These are phyloP conservation scores for Podochytrium sp. DNA, from an alignment of 192 early-diverging fungal species.

Conservation along the genomic window DNA sequence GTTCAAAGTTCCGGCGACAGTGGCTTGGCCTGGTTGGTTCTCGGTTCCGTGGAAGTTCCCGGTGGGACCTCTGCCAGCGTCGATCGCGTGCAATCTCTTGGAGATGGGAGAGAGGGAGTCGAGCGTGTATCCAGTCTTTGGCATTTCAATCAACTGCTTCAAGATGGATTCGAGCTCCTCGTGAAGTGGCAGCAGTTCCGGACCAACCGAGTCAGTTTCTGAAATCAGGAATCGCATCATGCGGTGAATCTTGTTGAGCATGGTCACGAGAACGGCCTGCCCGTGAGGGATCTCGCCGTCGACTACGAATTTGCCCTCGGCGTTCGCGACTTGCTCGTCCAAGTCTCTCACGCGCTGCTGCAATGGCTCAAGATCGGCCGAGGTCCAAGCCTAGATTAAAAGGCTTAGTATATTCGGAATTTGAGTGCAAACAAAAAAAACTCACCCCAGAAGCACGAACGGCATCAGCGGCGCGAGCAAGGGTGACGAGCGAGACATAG, in stretches of 20 bases:
- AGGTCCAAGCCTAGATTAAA: constrained; percentile 30
- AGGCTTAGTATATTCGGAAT: too few species aligned
- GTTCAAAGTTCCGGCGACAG: constrained; percentile 11
- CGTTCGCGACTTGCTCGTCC: constrained; percentile 15
- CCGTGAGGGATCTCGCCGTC: constrained; percentile 24
- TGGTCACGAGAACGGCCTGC: constrained; percentile 19
- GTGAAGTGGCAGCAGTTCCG: background rate
- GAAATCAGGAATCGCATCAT: constrained; percentile 5
- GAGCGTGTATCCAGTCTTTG: background rate
- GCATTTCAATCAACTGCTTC: background rate
- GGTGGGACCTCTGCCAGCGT: background rate
- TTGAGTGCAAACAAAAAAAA: too few species aligned
- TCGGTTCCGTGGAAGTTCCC: background rate
- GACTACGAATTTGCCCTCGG: constrained; percentile 28
- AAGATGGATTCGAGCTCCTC: background rate
- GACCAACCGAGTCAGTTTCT: constrained; percentile 15
- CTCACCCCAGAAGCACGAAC: constrained; percentile 16
- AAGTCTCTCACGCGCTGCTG: constrained; percentile 17
- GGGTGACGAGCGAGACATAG: constrained; percentile 32
- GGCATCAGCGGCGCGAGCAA: constrained; percentile 29
- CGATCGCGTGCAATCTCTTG: constrained; percentile 29
- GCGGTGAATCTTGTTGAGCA: constrained; percentile 26
- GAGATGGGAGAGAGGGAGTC: constrained; percentile 11
- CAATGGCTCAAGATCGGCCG: constrained; percentile 21
- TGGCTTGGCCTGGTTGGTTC: constrained; percentile 14